Conservation (phyloP, 2,329 filamentous ascomycete species). For the Pseudogymnoascus sp. region DNA sequence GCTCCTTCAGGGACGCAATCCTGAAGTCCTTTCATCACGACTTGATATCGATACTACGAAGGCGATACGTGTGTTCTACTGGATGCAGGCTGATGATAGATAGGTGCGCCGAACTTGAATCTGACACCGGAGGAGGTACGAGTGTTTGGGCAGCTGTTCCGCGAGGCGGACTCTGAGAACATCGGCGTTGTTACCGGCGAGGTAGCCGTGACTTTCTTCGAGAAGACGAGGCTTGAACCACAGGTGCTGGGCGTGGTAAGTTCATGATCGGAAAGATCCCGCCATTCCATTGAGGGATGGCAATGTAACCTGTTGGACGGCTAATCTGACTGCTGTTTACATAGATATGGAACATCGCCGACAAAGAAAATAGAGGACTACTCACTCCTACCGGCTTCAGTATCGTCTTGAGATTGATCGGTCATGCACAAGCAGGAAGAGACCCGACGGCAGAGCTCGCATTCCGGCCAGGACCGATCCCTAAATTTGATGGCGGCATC, state of each 20-base stretch:
- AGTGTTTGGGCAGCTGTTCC: slow-evolving; percentile 86
- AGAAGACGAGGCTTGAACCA: slow-evolving; percentile 84
- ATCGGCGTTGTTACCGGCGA: slow-evolving; percentile 94
- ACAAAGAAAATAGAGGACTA: slow-evolving; percentile 91
- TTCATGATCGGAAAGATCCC: not conserved
- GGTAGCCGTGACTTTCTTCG: slow-evolving; percentile 93
- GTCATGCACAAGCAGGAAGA: slow-evolving; percentile 83
- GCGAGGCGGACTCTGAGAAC: slow-evolving; percentile 82
- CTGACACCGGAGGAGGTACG: slow-evolving; percentile 87
- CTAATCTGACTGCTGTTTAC: slow-evolving; percentile 18
- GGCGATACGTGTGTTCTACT: not conserved
- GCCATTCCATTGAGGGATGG: slow-evolving; percentile 7
- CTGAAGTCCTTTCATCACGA: not conserved
- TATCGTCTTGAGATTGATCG: slow-evolving; percentile 85
- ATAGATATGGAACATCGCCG: slow-evolving; percentile 98
- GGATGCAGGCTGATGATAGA: slow-evolving; percentile 16
- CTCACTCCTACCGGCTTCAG: slow-evolving; percentile 90
- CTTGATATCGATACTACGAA: not conserved
- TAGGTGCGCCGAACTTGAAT: slow-evolving; percentile 64
- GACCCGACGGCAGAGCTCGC: slow-evolving; percentile 75
- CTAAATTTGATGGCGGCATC: slow-evolving; percentile 70
- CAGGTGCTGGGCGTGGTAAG: slow-evolving; percentile 78
- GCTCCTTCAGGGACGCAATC: not conserved
- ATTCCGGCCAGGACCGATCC: slow-evolving; percentile 76
- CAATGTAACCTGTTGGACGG: not conserved